Percentiles rank a stretch among this genome's conserved stretches.
Conservation (phyloP, 257 asterid genomes). For the Gentiana dahurica region DNA sequence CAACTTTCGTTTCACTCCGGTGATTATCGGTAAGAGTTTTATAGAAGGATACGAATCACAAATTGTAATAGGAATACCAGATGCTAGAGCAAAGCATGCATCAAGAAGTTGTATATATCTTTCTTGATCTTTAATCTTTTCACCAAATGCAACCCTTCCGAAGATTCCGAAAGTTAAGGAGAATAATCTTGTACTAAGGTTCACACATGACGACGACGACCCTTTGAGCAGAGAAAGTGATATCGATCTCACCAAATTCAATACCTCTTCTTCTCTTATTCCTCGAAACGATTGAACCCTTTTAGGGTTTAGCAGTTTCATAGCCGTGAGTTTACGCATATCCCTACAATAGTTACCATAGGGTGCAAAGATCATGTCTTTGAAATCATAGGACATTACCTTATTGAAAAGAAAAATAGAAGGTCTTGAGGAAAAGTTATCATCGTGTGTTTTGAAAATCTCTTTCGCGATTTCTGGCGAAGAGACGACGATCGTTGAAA, state of each 20-base stretch:
- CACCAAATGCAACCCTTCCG: neutral
- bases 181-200: neutral
- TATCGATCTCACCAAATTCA: too few relatives aligned
- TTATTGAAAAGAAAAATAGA: neutral
- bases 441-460: neutral
- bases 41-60: neutral
- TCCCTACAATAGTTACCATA: constrained; percentile 3
- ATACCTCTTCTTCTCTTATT: neutral
- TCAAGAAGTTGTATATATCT: neutral
- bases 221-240: neutral
- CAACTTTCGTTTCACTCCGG: neutral
- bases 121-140: neutral
- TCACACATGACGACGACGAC: neutral
- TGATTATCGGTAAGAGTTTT: neutral
- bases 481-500: neutral
- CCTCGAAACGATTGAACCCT: neutral
- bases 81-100: neutral
- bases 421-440: neutral
- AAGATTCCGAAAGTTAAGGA: neutral
- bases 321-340: neutral
- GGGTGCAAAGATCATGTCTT: neutral
- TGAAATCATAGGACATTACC: neutral
- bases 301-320: neutral
- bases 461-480: constrained; percentile 13
- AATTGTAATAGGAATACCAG: neutral